phyloP scores from a whole-genome alignment of 2,329 filamentous ascomycete genomes.

The Fusarium anguioides region DNA sequence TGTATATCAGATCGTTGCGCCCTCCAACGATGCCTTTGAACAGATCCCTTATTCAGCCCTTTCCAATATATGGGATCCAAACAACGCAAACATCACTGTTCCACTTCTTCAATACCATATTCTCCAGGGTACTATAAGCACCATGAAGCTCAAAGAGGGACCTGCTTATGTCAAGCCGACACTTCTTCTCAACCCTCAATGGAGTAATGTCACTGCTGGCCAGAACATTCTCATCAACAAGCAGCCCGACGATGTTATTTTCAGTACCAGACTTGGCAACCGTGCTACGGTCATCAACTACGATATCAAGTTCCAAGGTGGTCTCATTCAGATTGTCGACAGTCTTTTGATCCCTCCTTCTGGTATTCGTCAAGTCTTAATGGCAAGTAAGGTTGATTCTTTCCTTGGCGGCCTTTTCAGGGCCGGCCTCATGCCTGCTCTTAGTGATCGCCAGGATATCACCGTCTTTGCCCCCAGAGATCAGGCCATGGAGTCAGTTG shows the following conservation, averaged over 20 bases:
- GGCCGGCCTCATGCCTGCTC: constrained; percentile 50
- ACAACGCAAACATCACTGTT: constrained; percentile 58
- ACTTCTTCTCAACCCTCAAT: constrained; percentile 55
- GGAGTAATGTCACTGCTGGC: constrained; percentile 62
- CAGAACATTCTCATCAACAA: constrained; percentile 61
- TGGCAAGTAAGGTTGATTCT: constrained; percentile 58
- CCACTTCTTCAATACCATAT: constrained; percentile 71
- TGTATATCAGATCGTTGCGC: constrained; percentile 63
- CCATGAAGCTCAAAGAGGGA: constrained; percentile 51
- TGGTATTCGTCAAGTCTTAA: constrained; percentile 60
- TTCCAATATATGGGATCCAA: constrained; percentile 57
- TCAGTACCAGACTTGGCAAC: constrained; percentile 62
- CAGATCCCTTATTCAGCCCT: constrained; percentile 64
- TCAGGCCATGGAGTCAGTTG: constrained; percentile 67
- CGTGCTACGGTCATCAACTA: constrained; percentile 55
- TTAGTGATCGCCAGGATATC: constrained; percentile 58
- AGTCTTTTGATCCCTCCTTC: constrained; percentile 62
- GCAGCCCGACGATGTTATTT: constrained; percentile 57
- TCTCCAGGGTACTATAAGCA: constrained; percentile 61
- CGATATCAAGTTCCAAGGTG: constrained; percentile 61
- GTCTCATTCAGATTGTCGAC: constrained; percentile 64
- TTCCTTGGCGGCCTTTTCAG: constrained; percentile 53
- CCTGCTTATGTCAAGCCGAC: constrained; percentile 56
- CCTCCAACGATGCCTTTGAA: constrained; percentile 67
- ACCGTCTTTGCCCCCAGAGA: constrained; percentile 75